A percentile compares a stretch with the other conserved stretches of the same genome.
Conservation (phyloP, 805 yeast species). For the Saccharomyces jurei region DNA sequence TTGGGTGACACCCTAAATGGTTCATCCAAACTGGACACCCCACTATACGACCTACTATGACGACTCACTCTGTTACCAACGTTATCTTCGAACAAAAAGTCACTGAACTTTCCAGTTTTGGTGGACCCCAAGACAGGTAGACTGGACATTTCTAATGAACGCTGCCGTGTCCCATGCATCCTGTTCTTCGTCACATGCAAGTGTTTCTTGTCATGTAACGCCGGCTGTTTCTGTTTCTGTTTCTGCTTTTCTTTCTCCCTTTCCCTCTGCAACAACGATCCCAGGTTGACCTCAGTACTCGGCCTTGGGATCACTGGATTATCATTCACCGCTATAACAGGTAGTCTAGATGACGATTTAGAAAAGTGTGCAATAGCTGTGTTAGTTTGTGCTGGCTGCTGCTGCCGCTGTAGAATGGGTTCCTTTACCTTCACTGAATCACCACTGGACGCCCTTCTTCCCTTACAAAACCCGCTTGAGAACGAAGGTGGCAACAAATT, state of each 20-base stretch:
- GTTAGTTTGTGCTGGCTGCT: not conserved
- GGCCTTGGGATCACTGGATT: not conserved
- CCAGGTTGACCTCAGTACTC: not conserved
- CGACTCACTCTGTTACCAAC: not conserved
- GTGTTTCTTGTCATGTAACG: not conserved
- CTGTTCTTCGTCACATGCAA: not conserved
- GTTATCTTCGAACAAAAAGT: slow-evolving; percentile 3
- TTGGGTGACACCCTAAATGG: not conserved
- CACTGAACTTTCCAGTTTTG: slow-evolving; percentile 8
- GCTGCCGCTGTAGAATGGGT: not conserved
- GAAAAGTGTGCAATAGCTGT: not conserved
- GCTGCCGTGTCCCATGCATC: not conserved
- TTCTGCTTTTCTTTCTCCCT: not conserved
- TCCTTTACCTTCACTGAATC: not conserved
- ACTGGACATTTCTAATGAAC: not conserved
- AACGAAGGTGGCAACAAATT: not conserved
- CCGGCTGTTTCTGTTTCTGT: not conserved
- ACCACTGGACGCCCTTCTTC: not conserved
- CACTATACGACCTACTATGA: not conserved
- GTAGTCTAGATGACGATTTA: not conserved
- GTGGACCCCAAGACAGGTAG: not conserved
- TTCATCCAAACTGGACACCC: not conserved
- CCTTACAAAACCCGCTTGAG: not conserved
- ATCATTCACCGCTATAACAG: not conserved
- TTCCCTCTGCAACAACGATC: not conserved